A percentile compares a stretch with the other conserved stretches of the same genome.
Conservation (phyloP, 2,329 filamentous ascomycete species). For the Aspergillus melleus region DNA sequence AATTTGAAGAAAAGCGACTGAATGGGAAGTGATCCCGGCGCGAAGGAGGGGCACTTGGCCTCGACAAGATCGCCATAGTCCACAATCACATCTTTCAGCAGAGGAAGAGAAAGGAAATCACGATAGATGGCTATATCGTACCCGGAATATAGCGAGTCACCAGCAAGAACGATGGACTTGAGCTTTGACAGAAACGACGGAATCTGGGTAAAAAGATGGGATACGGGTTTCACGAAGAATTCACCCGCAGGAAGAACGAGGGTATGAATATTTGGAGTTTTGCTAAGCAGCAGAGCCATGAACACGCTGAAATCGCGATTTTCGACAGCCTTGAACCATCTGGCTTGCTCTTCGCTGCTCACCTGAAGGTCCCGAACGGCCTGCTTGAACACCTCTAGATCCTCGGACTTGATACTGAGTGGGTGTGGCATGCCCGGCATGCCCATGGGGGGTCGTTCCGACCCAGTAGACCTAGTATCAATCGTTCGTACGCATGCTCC, state of each 20-base stretch:
- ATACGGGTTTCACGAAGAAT: conserved; percentile 5
- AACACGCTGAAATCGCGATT: conserved; percentile 13
- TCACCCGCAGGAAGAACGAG: conserved; percentile 15
- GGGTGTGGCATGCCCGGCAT: background rate
- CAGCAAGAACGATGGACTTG: conserved; percentile 11
- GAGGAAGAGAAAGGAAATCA: conserved; percentile 12
- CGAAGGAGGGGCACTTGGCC: conserved; percentile 11
- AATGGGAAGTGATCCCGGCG: conserved; percentile 5
- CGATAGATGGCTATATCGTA: conserved; percentile 13
- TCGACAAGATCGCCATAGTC: conserved; percentile 17
- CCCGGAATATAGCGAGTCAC: background rate
- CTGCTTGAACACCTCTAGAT: conserved; percentile 7
- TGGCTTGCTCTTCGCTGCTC: conserved; percentile 9
- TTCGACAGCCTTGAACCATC: conserved; percentile 16
- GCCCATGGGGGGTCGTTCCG: background rate
- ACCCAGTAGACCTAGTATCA: background rate
- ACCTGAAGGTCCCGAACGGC: conserved; percentile 14
- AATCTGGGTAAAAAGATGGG: conserved; percentile 10
- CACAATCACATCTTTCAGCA: conserved; percentile 6
- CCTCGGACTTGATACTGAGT: background rate
- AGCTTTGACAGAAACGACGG: conserved; percentile 18
- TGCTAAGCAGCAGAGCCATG: conserved; percentile 17
- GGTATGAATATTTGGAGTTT: conserved; percentile 19
- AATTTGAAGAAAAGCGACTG: conserved; percentile 10
- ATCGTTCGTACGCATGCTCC: conserved; percentile 17